phyloP scores from a whole-genome alignment of 208 protist genomes.

The Trypanosoma melophagium region DNA sequence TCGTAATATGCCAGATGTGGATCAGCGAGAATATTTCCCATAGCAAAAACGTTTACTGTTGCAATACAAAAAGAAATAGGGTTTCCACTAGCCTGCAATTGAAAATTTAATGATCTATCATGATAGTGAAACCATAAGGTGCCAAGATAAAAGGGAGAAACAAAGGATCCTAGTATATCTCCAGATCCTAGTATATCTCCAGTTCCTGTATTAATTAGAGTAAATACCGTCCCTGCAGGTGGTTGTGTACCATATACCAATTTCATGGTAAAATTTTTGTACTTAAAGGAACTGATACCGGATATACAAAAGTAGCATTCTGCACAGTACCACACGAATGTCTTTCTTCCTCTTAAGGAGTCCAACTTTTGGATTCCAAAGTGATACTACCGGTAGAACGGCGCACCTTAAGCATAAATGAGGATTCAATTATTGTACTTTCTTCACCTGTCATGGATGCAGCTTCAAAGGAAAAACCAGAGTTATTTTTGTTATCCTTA shows the following conservation, averaged over 20 bases:
- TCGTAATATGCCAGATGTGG: slow-evolving; percentile 13
- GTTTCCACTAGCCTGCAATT: not conserved
- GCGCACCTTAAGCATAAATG: slow-evolving; percentile 2
- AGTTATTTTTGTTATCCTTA: not conserved
- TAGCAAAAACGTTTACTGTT: slow-evolving; percentile 2
- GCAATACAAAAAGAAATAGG: slow-evolving; percentile 5
- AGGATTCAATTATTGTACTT: slow-evolving; percentile 5
- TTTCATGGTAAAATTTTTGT: slow-evolving; percentile 1
- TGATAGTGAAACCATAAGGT: slow-evolving; percentile 4
- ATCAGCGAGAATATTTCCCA: slow-evolving; percentile 18
- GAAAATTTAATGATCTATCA: not conserved
- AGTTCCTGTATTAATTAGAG: not conserved
- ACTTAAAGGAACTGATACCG: not conserved
- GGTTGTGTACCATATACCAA: not conserved
- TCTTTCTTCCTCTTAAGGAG: not conserved
- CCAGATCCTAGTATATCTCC: not conserved
- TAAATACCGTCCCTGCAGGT: slow-evolving; percentile 4
- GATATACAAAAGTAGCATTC: slow-evolving; percentile 1
- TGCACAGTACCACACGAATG: slow-evolving; percentile 6
- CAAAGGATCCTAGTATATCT: not conserved
- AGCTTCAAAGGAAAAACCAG: slow-evolving; percentile 13
- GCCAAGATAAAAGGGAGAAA: not conserved
- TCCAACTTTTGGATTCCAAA: slow-evolving; percentile 9
- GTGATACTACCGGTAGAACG: not conserved
- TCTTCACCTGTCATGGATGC: not conserved